A percentile compares a stretch with the other conserved stretches of the same genome.
These are phyloP conservation scores for Allantophomopsis cytisporea DNA, from an alignment of 2,329 filamentous ascomycete species.

Conservation along the genomic window DNA sequence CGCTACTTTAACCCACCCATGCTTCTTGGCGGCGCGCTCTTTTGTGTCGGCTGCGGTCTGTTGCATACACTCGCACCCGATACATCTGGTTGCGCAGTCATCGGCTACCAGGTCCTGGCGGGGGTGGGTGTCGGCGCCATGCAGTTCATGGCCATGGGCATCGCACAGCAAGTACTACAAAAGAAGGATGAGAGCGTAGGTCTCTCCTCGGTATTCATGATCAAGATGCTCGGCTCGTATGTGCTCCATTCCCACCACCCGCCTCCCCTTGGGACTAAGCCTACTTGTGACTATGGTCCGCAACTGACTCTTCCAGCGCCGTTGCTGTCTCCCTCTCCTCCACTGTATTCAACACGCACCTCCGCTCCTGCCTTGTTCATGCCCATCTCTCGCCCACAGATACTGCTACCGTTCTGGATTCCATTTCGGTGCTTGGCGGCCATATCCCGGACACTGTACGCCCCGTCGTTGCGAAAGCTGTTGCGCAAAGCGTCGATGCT, in stretches of 20 bases:
- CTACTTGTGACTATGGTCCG: too few species aligned
- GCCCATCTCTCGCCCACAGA: neutral
- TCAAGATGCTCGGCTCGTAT: slow-evolving; percentile 1
- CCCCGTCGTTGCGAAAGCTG: neutral
- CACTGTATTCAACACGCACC: neutral
- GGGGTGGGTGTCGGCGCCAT: neutral
- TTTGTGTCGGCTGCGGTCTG: slow-evolving; percentile 15
- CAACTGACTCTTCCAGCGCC: neutral
- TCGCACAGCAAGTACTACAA: slow-evolving; percentile 1
- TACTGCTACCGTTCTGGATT: neutral
- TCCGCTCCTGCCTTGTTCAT: neutral
- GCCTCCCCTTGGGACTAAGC: too few species aligned
- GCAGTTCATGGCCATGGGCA: slow-evolving; percentile 3
- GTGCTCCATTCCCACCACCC: neutral
- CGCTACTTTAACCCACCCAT: slow-evolving; percentile 16
- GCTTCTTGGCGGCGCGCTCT: slow-evolving; percentile 13
- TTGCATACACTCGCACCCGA: slow-evolving; percentile 11
- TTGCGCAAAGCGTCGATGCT: neutral
- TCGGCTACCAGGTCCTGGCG: neutral
- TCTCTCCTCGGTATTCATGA: slow-evolving; percentile 1
- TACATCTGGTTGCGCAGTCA: neutral
- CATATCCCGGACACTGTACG: neutral
- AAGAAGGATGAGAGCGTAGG: slow-evolving; percentile 1
- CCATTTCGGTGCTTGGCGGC: neutral
- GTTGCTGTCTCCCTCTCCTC: slow-evolving; percentile 1